Conservation (phyloP, 2,329 filamentous ascomycete genomes). For the Elsinoe batatas region DNA sequence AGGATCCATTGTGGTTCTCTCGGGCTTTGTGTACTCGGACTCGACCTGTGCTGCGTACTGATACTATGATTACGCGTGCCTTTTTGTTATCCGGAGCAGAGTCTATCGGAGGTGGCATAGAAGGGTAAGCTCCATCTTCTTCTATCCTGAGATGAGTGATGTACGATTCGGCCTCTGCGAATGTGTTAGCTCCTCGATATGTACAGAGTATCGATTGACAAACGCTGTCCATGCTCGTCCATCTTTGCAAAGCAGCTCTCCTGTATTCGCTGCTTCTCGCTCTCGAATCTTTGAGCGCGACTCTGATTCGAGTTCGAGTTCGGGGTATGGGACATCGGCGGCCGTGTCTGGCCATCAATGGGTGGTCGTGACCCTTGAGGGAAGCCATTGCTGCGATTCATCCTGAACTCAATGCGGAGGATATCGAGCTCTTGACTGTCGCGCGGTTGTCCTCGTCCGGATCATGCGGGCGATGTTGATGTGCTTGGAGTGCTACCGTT, state of each 20-base stretch:
- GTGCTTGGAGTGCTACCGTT: constrained; percentile 5
- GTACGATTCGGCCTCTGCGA: constrained; percentile 75
- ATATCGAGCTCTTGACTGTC: not conserved
- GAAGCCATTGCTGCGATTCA: constrained; percentile 18
- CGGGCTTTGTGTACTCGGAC: constrained; percentile 95
- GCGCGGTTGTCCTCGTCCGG: not conserved
- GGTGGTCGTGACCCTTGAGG: constrained; percentile 12
- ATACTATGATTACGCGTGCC: constrained; percentile 80
- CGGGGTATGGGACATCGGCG: constrained; percentile 6
- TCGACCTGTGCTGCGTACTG: constrained; percentile 81
- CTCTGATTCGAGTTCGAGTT: constrained; percentile 24
- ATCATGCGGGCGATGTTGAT: constrained; percentile 11
- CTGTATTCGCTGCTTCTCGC: constrained; percentile 90
- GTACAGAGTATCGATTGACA: constrained; percentile 30
- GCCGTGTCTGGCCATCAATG: constrained; percentile 11
- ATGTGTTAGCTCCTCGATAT: constrained; percentile 12
- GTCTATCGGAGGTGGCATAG: constrained; percentile 71
- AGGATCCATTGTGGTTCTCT: constrained; percentile 86
- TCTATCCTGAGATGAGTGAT: constrained; percentile 92
- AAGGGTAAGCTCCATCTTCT: constrained; percentile 77
- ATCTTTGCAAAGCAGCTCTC: constrained; percentile 90
- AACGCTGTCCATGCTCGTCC: constrained; percentile 77
- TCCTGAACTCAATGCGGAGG: not conserved
- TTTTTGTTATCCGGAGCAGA: constrained; percentile 71
- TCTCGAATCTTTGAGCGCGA: constrained; percentile 80